A percentile compares a stretch with the other conserved stretches of the same genome.
Evolutionary conservation across 352 stramenopile species (phyloP).

Genomic region (Globisporangium iwayamae): DNA sequence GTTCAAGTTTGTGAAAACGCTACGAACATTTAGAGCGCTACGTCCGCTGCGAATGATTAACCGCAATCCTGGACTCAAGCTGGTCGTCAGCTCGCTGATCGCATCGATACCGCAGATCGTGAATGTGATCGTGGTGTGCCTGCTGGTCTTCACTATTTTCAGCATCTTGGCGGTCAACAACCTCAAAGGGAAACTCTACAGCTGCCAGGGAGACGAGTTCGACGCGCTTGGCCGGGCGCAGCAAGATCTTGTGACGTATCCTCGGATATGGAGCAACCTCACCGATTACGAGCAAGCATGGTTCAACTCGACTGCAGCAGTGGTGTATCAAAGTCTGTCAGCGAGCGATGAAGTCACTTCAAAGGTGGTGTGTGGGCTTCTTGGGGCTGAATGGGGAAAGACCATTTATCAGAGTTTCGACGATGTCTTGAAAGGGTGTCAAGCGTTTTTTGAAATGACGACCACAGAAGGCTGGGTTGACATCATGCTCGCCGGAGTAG

Average conservation of each 20-base stretch:
- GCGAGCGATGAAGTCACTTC: slow-evolving; percentile 33
- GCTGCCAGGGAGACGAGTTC: slow-evolving; percentile 57
- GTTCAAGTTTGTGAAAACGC: slow-evolving; percentile 59
- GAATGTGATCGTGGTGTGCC: slow-evolving; percentile 81
- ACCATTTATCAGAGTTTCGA: slow-evolving; percentile 77
- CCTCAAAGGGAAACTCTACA: slow-evolving; percentile 85
- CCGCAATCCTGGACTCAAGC: slow-evolving; percentile 58
- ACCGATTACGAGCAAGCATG: slow-evolving; percentile 28
- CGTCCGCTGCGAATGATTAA: slow-evolving; percentile 86
- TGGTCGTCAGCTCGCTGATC: slow-evolving; percentile 81
- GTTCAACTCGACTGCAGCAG: slow-evolving; percentile 28
- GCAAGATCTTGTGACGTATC: slow-evolving; percentile 44
- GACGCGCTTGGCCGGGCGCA: slow-evolving; percentile 28
- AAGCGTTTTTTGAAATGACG: slow-evolving; percentile 90
- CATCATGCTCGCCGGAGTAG: slow-evolving; percentile 86
- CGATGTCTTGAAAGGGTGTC: slow-evolving; percentile 65
- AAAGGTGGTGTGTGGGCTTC: slow-evolving; percentile 34
- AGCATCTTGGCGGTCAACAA: slow-evolving; percentile 89
- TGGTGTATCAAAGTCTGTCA: slow-evolving; percentile 15
- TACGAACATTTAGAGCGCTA: slow-evolving; percentile 77
- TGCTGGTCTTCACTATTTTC: slow-evolving; percentile 86
- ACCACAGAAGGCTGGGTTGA: slow-evolving; percentile 89
- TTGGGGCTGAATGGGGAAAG: slow-evolving; percentile 32
- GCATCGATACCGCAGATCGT: slow-evolving; percentile 72
- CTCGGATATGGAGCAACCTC: slow-evolving; percentile 42